These are phyloP conservation scores for Cyclospora cayetanensis DNA, from an alignment of 169 alveolate genomes.

Conservation along the genomic window DNA sequence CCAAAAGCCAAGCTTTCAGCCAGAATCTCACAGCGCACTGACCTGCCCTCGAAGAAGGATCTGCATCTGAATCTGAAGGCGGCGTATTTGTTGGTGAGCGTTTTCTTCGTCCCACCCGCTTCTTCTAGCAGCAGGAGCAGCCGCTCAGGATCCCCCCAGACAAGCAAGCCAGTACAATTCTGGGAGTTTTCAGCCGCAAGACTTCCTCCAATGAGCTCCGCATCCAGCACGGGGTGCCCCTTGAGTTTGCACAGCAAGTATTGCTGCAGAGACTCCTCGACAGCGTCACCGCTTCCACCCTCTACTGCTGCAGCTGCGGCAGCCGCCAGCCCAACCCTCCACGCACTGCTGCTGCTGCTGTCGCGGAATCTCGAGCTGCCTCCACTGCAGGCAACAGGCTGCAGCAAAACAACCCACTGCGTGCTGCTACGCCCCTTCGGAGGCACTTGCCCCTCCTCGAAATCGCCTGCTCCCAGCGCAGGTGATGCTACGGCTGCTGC, in stretches of 20 bases:
- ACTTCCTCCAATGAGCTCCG: neutral
- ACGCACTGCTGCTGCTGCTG: neutral
- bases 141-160: neutral
- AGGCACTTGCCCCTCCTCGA: neutral
- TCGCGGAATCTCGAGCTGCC: neutral
- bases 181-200: neutral
- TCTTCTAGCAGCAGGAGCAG: conserved; percentile 47
- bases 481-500: neutral
- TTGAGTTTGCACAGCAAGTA: conserved; percentile 2
- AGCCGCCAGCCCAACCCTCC: too few relatives aligned
- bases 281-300: neutral
- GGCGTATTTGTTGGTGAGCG: neutral
- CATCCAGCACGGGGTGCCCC: conserved; percentile 34
- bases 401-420: neutral
- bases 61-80: conserved; percentile 25
- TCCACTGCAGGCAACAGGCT: too few relatives aligned
- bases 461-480: neutral
- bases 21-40: neutral
- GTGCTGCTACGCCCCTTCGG: neutral
- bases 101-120: conserved; percentile 31
- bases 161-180: neutral
- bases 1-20: neutral
- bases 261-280: neutral
- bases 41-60: neutral
- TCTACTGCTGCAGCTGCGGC: neutral